Evolutionary conservation across 1,284 basidiomycete genomes (phyloP).

Genomic region (Meripilus lineatus): DNA sequence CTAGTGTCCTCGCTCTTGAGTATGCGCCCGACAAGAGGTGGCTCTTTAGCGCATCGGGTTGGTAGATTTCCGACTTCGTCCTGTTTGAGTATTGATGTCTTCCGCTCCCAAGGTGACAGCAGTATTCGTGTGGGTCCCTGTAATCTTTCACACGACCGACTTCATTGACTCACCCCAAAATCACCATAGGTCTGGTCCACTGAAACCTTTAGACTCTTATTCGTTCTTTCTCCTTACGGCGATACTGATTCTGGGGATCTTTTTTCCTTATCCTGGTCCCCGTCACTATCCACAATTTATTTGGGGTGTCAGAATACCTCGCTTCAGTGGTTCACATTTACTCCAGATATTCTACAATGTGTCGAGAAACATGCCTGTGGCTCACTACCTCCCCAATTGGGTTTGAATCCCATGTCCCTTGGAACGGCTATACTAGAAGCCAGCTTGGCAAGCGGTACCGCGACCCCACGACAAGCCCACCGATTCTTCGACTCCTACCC

Average conservation of each 20-base stretch:
- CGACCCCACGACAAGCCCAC: conserved; percentile 52
- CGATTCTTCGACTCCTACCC: conserved; percentile 84
- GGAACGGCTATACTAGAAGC: conserved; percentile 13
- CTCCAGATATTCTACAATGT: too few relatives aligned
- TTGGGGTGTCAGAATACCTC: conserved; percentile 90
- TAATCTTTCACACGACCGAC: background rate
- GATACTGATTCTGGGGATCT: conserved; percentile 88
- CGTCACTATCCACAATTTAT: conserved; percentile 68
- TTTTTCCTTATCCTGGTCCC: conserved; percentile 83
- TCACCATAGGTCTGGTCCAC: conserved; percentile 81
- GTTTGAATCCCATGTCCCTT: background rate
- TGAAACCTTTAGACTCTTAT: conserved; percentile 62
- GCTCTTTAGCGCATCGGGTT: conserved; percentile 83
- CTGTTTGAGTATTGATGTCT: conserved; percentile 3
- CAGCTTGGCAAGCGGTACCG: conserved; percentile 35
- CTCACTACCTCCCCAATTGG: background rate
- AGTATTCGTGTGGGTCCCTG: conserved; percentile 65
- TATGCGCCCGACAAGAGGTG: conserved; percentile 74
- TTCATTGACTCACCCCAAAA: conserved; percentile 5
- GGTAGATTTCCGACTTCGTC: conserved; percentile 15
- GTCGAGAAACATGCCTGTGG: too few relatives aligned
- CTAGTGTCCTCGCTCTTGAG: conserved; percentile 81
- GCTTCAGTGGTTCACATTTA: conserved; percentile 79
- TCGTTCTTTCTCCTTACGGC: conserved; percentile 78
- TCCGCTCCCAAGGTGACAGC: conserved; percentile 62